Base-by-base conservation (phyloP, 78 protist genomes). In the slime mould (Dictyostelium discoideum) region DNA sequence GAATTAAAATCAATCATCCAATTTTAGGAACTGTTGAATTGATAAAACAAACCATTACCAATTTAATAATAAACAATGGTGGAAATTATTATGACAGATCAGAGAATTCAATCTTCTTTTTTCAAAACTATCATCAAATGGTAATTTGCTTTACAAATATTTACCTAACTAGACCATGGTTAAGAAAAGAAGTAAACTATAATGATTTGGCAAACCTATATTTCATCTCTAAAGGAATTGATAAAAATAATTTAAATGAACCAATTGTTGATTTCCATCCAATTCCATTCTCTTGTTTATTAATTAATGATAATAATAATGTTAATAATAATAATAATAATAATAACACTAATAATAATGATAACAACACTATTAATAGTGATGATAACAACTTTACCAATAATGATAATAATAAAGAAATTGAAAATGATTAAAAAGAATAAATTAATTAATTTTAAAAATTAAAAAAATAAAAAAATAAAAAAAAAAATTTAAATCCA, bases 221-320 rank as follows among this genome's bases (percentile, higher is more conserved):
- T 29, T 69, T 69, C 10, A 26, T 69, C 39, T 69, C 78, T 8
- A 69, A 69, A 69, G 20, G 40, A 16, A 63, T 6, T 63, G 78
- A 69, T 29, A 69, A 69, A 26, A 22, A 7, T 22, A 69, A 69
- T 69, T n/a, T 69, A 7, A 26, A n/a, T 11, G 20, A 69, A n/a
- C 78, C 78, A 10, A 26, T 69, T 29, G 7, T 69, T 69, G 78
- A 69, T 11, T 69, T 26, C 29, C 78, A 69, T 69, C 42, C 78
- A 29, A 69, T 69, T 13, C 78, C 78, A 69, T 69, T 69, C 78
- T 69, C 78, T 69, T 69, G 78, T 69, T 69, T 69, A 69, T 24
- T 26, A 26, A 26, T 69, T 69, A 26, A 69, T 24, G 78, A 11
- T 11, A 69, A 69, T 69, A 20, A 69, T 60, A 60, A 20, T 20